phyloP scores from a whole-genome alignment of 768 basidiomycete species.

The Lactarius trivialis region DNA sequence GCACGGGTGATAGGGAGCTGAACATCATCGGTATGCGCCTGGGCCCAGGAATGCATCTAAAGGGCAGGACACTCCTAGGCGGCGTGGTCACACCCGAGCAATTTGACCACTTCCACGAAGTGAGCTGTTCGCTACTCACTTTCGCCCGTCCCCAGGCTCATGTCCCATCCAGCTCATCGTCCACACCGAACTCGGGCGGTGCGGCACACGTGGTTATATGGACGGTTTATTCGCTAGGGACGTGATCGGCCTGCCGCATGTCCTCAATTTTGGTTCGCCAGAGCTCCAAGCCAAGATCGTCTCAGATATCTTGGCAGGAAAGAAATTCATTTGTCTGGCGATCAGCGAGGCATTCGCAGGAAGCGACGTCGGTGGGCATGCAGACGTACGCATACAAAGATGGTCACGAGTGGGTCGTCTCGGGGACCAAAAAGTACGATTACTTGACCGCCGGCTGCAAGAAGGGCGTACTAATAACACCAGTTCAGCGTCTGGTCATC shows the following conservation, averaged over 20 bases:
- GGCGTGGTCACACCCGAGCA: constrained; percentile 74
- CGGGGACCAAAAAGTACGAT: constrained; percentile 84
- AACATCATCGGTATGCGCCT: constrained; percentile 86
- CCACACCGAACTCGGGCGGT: too few relatives aligned
- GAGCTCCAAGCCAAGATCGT: constrained; percentile 66
- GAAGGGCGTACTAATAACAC: too few relatives aligned
- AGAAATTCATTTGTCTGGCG: constrained; percentile 83
- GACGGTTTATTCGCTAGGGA: constrained; percentile 78
- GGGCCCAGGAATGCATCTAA: constrained; percentile 89
- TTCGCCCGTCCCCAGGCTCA: background rate
- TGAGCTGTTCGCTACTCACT: constrained; percentile 24
- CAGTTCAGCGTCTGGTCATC: constrained; percentile 59
- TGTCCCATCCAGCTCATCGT: constrained; percentile 53
- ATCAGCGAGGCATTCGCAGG: too few relatives aligned
- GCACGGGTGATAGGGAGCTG: constrained; percentile 44
- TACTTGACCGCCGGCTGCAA: too few relatives aligned
- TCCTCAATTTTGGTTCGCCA: constrained; percentile 81
- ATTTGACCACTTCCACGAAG: constrained; percentile 94
- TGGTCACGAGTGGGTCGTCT: constrained; percentile 82
- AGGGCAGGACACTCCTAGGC: too few relatives aligned
- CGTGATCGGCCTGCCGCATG: constrained; percentile 84
- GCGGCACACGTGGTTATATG: constrained; percentile 79
- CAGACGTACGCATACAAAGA: constrained; percentile 83
- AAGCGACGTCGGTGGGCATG: constrained; percentile 74
- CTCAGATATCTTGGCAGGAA: constrained; percentile 65